Percentiles rank a stretch among this genome's conserved stretches.
Conservation (phyloP, 371 early-diverging fungal genomes). For the Apophysomyces ossiformis region DNA sequence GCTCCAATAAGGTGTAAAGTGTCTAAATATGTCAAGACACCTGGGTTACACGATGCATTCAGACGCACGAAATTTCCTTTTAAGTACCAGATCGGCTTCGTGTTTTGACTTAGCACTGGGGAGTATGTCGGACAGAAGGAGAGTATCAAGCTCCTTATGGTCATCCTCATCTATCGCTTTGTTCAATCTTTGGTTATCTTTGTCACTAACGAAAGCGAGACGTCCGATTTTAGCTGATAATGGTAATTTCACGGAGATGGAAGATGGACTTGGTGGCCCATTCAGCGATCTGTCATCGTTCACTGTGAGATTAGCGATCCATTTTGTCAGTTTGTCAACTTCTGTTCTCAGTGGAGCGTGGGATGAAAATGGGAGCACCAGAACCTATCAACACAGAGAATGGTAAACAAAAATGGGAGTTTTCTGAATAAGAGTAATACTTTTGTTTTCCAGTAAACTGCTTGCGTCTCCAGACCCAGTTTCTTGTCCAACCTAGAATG, state of each 20-base stretch:
- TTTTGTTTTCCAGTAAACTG: conserved; percentile 61
- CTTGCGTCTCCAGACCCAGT: conserved; percentile 48
- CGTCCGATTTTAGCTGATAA: conserved; percentile 15
- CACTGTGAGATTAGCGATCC: conserved; percentile 26
- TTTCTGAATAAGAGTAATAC: conserved; percentile 22
- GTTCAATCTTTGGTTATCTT: conserved; percentile 4
- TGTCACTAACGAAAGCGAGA: conserved; percentile 9
- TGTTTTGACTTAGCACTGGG: conserved; percentile 13
- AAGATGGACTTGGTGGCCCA: conserved; percentile 2
- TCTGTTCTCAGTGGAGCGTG: conserved; percentile 33
- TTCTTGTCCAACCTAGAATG: conserved; percentile 65
- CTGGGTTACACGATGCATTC: conserved; percentile 13
- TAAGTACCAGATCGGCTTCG: conserved; percentile 18
- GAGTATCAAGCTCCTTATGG: conserved; percentile 1
- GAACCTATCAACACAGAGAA: conserved; percentile 28
- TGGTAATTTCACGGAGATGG: conserved; percentile 10
- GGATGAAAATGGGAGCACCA: conserved; percentile 41
- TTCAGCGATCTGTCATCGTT: conserved; percentile 19
- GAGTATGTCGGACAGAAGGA: neutral
- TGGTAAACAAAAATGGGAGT: conserved; percentile 5
- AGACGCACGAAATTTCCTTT: neutral
- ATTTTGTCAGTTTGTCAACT: conserved; percentile 35
- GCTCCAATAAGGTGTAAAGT: conserved; percentile 53
- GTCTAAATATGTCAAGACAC: conserved; percentile 30
- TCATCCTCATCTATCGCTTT: conserved; percentile 23